Evolutionary conservation across 805 yeast species (phyloP).

Genomic region (Starmerella powellii): DNA sequence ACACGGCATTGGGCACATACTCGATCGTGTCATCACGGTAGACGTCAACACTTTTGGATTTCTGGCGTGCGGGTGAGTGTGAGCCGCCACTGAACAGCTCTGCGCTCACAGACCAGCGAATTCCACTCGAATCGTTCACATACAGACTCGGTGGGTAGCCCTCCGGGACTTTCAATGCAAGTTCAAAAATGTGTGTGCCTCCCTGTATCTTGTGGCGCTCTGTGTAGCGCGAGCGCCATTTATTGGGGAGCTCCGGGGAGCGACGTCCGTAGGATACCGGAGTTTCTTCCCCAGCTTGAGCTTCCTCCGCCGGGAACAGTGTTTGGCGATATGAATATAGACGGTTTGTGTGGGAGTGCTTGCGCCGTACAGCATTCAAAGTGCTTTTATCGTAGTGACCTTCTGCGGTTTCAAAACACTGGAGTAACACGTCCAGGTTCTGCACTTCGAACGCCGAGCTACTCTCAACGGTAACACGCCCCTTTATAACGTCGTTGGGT

Average conservation of each 20-base stretch:
- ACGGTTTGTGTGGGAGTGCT: not conserved
- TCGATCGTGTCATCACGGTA: not conserved
- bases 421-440: not conserved
- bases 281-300: not conserved
- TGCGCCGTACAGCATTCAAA: not conserved
- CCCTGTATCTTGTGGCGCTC: not conserved
- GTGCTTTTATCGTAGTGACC: not conserved
- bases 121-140: not conserved
- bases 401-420: not conserved
- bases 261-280: not conserved
- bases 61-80: not conserved
- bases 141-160: not conserved
- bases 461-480: not conserved
- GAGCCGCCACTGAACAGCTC: not conserved
- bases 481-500: not conserved
- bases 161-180: not conserved
- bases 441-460: not conserved
- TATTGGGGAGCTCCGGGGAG: not conserved
- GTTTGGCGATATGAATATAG: not conserved
- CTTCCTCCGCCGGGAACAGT: not conserved
- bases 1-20: not conserved
- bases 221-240: not conserved
- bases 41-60: not conserved
- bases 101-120: not conserved
- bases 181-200: not conserved